These are phyloP conservation scores for Aspergillus sp. DNA, from an alignment of 2,329 filamentous ascomycete species.

Conservation along the genomic window DNA sequence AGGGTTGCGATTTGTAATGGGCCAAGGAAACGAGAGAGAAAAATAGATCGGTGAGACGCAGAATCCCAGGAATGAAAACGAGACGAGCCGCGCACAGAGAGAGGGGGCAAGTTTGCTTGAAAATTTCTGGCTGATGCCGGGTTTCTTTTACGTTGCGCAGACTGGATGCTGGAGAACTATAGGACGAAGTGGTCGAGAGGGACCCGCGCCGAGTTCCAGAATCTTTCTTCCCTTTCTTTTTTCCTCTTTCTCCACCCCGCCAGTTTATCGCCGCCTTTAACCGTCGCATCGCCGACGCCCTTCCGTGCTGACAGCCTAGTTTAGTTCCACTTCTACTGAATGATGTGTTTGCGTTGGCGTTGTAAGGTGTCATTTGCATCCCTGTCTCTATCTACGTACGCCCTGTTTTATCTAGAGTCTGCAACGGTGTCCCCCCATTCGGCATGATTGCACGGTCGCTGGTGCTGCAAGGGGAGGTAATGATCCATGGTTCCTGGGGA, in stretches of 20 bases:
- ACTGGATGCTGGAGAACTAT: conserved; percentile 19
- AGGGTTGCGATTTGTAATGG: conserved; percentile 5
- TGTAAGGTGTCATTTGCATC: background rate
- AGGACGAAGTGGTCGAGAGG: conserved; percentile 19
- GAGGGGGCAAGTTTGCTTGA: conserved; percentile 1
- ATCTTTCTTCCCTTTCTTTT: background rate
- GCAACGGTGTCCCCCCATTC: too few species aligned
- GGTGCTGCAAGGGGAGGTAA: background rate
- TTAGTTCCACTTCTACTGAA: background rate
- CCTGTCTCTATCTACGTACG: background rate
- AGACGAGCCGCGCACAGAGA: background rate
- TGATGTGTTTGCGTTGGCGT: too few species aligned
- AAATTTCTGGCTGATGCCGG: conserved; percentile 14
- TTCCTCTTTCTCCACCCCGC: background rate
- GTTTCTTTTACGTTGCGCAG: conserved; percentile 34
- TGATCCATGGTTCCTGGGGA: background rate
- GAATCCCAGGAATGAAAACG: too few species aligned
- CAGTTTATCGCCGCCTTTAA: conserved; percentile 1
- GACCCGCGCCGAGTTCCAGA: conserved; percentile 19
- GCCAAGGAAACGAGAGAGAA: background rate
- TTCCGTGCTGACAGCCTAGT: background rate
- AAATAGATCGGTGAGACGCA: background rate
- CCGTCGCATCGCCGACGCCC: background rate
- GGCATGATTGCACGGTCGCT: too few species aligned
- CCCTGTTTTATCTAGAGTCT: background rate